Base-by-base conservation (phyloP, 768 basidiomycete species). In the Gautieria morchelliformis region DNA sequence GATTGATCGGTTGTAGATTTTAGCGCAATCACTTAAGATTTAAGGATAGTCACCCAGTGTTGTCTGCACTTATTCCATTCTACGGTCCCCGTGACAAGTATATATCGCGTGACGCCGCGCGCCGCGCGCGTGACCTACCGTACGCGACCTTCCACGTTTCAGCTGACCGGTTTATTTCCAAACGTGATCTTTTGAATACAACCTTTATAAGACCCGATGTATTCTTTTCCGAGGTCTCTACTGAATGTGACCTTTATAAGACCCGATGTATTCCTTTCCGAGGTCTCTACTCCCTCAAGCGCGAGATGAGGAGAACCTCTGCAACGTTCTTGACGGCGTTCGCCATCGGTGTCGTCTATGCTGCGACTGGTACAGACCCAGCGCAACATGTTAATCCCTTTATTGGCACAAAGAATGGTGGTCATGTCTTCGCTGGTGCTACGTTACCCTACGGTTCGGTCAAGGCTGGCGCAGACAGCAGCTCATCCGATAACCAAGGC, bases 371-470 rank as follows among this genome's bases (percentile, higher is more conserved):
- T 12, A 30, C 44, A 47, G 56, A 57, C 33, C 56, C 56, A 19
- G 30, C 45, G 33, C 58, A 50, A 32, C 45, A 42, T 37, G 61
- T 62, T 20, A 56, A 62, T 24, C 40, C 58, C 7, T 59, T 62
- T 44, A 62, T 62, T 20, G 61, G 61, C 46, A 62, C 61, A 4
- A 56, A 15, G 7, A 62, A 62, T 41, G 61, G 61, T 39, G 61
- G 61, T 4, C 61, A 62, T 46, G 61, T 62, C 27, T 62, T 62
- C 44, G 30, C 61, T 4, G 61, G 61, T 33, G 58, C 61, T 47
- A 62, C 58, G 17, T 42, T 62, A 47, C 58, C 53, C 27, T 52
- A n/a, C 45, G 50, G 53, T 19, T 52, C 49, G 4, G 53, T 52
- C 47, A 56, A 51, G 33, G 61, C 58, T 4, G 61, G 49, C 19